phyloP scores from a whole-genome alignment of 306 rosid genomes.

The Gleditsia sinensis region DNA sequence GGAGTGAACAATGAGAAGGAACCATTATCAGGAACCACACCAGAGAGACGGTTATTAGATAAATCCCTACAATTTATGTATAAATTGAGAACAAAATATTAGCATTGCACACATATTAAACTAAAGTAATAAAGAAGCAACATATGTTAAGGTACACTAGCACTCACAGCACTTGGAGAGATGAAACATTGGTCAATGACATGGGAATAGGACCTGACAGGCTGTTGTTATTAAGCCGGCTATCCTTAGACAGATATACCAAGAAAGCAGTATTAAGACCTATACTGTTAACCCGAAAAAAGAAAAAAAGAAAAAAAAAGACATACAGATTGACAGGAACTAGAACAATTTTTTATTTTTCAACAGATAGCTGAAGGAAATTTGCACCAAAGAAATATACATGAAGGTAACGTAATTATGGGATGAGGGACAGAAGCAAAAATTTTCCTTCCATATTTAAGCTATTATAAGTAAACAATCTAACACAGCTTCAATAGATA shows the following conservation, averaged over 20 bases:
- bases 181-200: constrained; percentile 87
- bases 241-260: constrained; percentile 65
- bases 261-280: constrained; percentile 44
- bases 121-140: constrained; percentile 4
- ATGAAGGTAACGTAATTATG: neutral
- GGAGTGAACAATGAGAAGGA: constrained; percentile 98
- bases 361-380: neutral
- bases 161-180: constrained; percentile 98
- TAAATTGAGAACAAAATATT: constrained; percentile 11
- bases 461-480: neutral
- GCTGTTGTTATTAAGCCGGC: constrained; percentile 99
- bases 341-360: constrained; percentile 6
- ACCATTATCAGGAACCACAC: constrained; percentile 93
- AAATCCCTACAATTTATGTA: constrained; percentile 71
- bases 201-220: constrained; percentile 88
- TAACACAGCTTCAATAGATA: neutral
- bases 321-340: neutral
- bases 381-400: neutral
- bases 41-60: constrained; percentile 84
- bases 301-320: no score
- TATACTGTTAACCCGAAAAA: constrained; percentile 19
- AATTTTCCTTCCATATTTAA: neutral
- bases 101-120: constrained; percentile 5
- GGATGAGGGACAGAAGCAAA: neutral
- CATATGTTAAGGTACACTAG: constrained; percentile 28